Evolutionary conservation across 2,329 filamentous ascomycete genomes (phyloP), one percentile per base, ranked within the genome.

Genomic region (Bipolaris victoriae): DNA sequence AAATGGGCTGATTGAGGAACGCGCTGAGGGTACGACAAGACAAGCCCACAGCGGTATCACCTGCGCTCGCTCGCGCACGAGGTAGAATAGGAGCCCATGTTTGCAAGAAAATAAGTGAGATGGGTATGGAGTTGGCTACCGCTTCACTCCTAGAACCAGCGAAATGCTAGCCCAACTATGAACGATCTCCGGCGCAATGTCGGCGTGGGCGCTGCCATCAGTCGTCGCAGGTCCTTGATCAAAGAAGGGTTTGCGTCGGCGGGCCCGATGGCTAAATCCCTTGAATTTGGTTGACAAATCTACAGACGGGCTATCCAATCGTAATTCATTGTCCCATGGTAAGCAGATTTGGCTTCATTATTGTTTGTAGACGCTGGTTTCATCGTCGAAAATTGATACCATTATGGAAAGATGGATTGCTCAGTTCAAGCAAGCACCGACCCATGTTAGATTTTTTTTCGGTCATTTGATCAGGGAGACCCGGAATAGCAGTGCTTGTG

Each of bases 401-500:
- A 67, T 61, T 67, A 67, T 63, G 68, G 64, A 63, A 49, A 70
- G 63, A 64, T 67, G 60, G 62, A 67, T 55, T 59, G 63, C 61
- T 61, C 50, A 20, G 37, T 20, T 41, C 47, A 57, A 52, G 35
- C 53, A 55, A 58, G 63, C 67, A 71, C 65, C 40, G 58, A 66
- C 65, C 69, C 63, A 66, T 58, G 62, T 68, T 61, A 68, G 63
- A 58, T 43, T 43, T 56, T 52, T 60, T 60, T 43, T 64, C 60
- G 51, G 60, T 60, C 50, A 56, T 48, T 60, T 63, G 67, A 66
- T 67, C 57, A 65, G 58, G 29, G 53, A 64, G 60, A 66, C 54
- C 66, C 66, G 63, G 57, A 63, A 61, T 66, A 58, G 55, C 55
- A 62, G 65, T 60, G 52, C 60, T 55, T 46, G 71, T 75, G 72